A percentile compares a stretch with the other conserved stretches of the same genome.
Evolutionary conservation across 2,329 filamentous ascomycete species (phyloP).

Genomic region (Alternaria ethzedia): DNA sequence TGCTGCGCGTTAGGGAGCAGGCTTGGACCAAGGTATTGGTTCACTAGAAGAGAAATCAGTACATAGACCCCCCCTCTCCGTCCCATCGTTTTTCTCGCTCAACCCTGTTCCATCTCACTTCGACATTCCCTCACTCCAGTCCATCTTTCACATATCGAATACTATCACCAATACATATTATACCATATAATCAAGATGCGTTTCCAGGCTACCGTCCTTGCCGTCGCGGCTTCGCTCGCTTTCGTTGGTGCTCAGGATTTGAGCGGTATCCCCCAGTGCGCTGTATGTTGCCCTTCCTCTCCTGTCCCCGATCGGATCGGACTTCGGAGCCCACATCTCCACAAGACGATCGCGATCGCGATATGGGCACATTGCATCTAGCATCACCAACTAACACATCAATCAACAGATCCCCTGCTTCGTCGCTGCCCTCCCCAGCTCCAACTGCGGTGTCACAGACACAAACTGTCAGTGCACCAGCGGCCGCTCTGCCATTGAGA

Average conservation of each 20-base stretch:
- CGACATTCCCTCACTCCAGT: not conserved
- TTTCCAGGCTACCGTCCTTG: constrained; percentile 33
- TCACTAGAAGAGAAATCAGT: not conserved
- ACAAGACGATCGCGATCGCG: not conserved
- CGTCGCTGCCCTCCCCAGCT: constrained; percentile 53
- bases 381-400: not conserved
- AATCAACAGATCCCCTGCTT: constrained; percentile 55
- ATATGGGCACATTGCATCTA: not conserved
- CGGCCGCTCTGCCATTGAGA: constrained; percentile 43
- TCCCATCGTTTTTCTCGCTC: not conserved
- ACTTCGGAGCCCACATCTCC: not conserved
- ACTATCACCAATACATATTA: not conserved
- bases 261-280: constrained; percentile 38
- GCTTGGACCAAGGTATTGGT: not conserved
- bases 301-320: not conserved
- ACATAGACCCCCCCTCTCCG: not conserved
- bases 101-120: not conserved
- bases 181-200: constrained; percentile 32
- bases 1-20: not conserved
- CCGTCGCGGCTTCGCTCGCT: constrained; percentile 35
- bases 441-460: constrained; percentile 57
- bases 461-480: constrained; percentile 60
- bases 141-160: not conserved
- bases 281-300: constrained; percentile 34
- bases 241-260: constrained; percentile 38